Evolutionary conservation across 805 yeast species (phyloP).

Genomic region (Geotrichum ghanense): DNA sequence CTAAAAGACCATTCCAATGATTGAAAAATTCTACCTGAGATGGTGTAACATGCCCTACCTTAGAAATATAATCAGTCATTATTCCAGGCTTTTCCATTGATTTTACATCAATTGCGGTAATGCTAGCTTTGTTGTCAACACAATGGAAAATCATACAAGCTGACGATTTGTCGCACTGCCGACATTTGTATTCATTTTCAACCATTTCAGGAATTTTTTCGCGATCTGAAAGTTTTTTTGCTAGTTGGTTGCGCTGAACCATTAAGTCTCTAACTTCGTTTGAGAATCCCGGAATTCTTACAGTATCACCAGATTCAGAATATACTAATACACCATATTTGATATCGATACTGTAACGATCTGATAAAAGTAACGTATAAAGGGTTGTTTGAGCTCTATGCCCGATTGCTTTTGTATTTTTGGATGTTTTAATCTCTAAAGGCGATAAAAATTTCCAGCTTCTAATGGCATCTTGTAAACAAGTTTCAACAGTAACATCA

Average conservation of each 20-base stretch:
- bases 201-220: conserved; percentile 13
- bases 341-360: conserved; percentile 63
- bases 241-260: conserved; percentile 59
- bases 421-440: conserved; percentile 84
- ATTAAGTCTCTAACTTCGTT: conserved; percentile 58
- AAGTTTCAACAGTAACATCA: conserved; percentile 73
- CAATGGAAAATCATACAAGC: conserved; percentile 48
- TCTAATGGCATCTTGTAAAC: conserved; percentile 26
- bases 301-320: conserved; percentile 47
- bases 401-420: conserved; percentile 36
- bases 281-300: conserved; percentile 39
- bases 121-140: background rate
- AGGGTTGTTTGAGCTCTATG: conserved; percentile 83
- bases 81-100: conserved; percentile 50
- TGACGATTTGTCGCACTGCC: conserved; percentile 46
- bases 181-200: conserved; percentile 13
- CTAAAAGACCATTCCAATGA: conserved; percentile 64
- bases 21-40: conserved; percentile 44
- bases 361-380: conserved; percentile 68
- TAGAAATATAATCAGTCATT: conserved; percentile 34
- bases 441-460: conserved; percentile 52
- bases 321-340: conserved; percentile 60
- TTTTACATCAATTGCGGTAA: conserved; percentile 27
- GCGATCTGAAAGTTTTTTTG: conserved; percentile 34
- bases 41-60: conserved; percentile 41